phyloP scores from a whole-genome alignment of 495 filamentous ascomycete species.

The Penicillium paxilli region DNA sequence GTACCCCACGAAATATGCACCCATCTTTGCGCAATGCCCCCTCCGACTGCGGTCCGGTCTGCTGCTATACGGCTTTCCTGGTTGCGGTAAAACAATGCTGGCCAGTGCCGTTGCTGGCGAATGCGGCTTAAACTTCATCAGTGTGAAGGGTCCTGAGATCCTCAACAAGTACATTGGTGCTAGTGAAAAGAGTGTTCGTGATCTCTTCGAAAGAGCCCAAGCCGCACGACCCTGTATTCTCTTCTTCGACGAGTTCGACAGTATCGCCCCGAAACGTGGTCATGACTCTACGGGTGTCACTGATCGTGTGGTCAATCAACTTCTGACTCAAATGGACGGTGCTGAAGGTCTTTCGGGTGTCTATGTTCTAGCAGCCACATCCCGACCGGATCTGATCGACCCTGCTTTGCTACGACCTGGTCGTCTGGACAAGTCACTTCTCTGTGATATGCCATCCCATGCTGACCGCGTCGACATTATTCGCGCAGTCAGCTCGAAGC shows the following conservation, averaged over 20 bases:
- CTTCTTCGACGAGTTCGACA: conserved; percentile 98
- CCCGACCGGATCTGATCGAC: conserved; percentile 89
- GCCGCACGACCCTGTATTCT: conserved; percentile 89
- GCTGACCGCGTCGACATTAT: conserved; percentile 89
- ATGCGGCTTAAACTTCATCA: conserved; percentile 96
- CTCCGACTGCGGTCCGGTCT: conserved; percentile 89
- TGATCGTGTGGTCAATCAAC: conserved; percentile 96
- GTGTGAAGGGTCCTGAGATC: conserved; percentile 96
- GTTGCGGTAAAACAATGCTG: conserved; percentile 93
- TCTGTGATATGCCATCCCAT: conserved; percentile 81
- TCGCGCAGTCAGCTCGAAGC: conserved; percentile 72
- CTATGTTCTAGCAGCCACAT: conserved; percentile 93
- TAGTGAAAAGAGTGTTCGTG: conserved; percentile 89
- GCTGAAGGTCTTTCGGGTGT: conserved; percentile 93
- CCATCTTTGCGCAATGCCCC: conserved; percentile 94
- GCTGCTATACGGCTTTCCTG: conserved; percentile 90
- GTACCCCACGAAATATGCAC: conserved; percentile 96
- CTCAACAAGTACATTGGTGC: conserved; percentile 98
- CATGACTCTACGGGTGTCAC: conserved; percentile 97
- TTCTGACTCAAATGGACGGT: conserved; percentile 98
- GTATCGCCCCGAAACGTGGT: conserved; percentile 93
- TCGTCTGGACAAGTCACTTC: conserved; percentile 82
- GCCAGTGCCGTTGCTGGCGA: conserved; percentile 93
- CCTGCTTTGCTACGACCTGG: conserved; percentile 88
- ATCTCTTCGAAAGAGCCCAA: conserved; percentile 88